Evolutionary conservation across 768 basidiomycete species (phyloP).

Genomic region (Kockovaella imperatae): DNA sequence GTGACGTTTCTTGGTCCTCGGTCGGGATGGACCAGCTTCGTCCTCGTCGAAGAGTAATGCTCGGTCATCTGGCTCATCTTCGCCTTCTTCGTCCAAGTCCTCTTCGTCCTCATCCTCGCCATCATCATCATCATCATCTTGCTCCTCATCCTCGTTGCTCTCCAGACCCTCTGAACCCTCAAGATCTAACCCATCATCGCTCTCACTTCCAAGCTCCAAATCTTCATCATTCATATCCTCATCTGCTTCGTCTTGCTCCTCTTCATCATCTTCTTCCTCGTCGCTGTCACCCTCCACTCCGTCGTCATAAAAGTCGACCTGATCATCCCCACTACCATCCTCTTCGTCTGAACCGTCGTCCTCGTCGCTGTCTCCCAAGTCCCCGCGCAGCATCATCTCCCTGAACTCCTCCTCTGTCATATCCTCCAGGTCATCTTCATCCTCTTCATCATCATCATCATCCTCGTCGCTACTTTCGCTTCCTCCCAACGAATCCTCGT

Average conservation of each 20-base stretch:
- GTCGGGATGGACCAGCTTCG: conserved; percentile 21
- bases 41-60: conserved; percentile 24
- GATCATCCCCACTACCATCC: conserved; percentile 47
- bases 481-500: conserved; percentile 21
- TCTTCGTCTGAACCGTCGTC: conserved; percentile 49
- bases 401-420: conserved; percentile 15
- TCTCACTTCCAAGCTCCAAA: conserved; percentile 2
- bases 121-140: conserved; percentile 14
- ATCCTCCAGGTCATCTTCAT: conserved; percentile 14
- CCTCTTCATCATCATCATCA: conserved; percentile 17
- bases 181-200: conserved; percentile 11
- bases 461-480: conserved; percentile 30
- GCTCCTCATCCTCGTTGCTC: conserved; percentile 14
- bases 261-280: conserved; percentile 42
- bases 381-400: conserved; percentile 6
- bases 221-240: conserved; percentile 22
- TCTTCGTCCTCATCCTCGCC: conserved; percentile 21
- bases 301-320: conserved; percentile 23
- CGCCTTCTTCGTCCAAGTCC: conserved; percentile 49
- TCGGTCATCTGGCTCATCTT: conserved; percentile 40
- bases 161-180: conserved; percentile 11
- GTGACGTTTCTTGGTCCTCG: conserved; percentile 36
- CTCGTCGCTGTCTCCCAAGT: background rate
- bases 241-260: conserved; percentile 14
- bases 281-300: conserved; percentile 38